phyloP scores from a whole-genome alignment of 306 rosid genomes.

The Pyrus pyrifolia region DNA sequence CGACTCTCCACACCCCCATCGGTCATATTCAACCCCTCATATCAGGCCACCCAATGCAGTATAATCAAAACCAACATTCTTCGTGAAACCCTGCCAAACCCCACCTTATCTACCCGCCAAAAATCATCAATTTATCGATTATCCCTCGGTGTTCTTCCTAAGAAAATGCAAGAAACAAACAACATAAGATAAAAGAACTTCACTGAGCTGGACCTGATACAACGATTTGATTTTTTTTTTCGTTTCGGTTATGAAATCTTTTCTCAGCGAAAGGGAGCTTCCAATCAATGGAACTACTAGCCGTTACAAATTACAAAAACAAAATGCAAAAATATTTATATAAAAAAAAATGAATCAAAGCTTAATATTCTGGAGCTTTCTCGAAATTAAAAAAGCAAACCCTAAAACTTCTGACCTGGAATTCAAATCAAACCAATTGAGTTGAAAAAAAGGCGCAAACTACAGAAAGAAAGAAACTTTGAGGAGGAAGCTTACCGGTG shows the following conservation, averaged over 20 bases:
- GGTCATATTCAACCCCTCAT: conserved; percentile 89
- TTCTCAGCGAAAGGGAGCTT: neutral
- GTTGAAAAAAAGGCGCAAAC: neutral
- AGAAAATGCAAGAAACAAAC: neutral
- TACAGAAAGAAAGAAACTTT: neutral
- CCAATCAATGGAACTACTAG: neutral
- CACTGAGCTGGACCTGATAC: neutral
- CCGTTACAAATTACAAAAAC: neutral
- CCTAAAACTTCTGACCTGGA: conserved; percentile 2
- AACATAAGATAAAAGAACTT: neutral
- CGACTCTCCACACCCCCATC: conserved; percentile 84
- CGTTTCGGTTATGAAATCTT: neutral
- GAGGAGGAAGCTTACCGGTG: conserved; percentile 9
- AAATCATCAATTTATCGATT: neutral
- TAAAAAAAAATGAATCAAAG: neutral
- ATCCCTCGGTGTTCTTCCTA: conserved; percentile 25
- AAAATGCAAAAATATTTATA: neutral
- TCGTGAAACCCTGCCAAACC: conserved; percentile 13
- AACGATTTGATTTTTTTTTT: neutral
- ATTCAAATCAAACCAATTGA: conserved; percentile 1
- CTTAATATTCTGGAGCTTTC: neutral
- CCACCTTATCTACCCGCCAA: conserved; percentile 5
- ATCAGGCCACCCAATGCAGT: conserved; percentile 38
- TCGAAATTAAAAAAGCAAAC: neutral
- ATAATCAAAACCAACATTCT: conserved; percentile 32